These are phyloP conservation scores for Leccinum disarticulatum DNA, from an alignment of 768 basidiomycete species.

Conservation along the genomic window DNA sequence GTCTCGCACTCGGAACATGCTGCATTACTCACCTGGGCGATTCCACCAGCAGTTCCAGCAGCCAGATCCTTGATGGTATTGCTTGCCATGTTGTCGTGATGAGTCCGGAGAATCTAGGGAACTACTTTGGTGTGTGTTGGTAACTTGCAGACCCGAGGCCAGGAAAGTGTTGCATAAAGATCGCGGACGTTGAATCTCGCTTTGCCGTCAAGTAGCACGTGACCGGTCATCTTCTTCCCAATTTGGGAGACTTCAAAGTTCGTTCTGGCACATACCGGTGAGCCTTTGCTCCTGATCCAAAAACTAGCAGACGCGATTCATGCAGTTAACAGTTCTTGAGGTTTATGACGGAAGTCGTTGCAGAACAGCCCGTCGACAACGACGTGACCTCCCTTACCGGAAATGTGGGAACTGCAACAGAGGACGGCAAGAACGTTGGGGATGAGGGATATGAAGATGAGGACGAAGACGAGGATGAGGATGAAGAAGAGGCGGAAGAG, in stretches of 20 bases:
- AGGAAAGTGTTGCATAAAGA: constrained; percentile 9
- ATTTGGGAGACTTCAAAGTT: constrained; percentile 10
- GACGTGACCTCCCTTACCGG: not conserved
- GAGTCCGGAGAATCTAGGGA: not conserved
- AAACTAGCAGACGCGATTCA: constrained; percentile 8
- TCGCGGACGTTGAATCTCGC: constrained; percentile 23
- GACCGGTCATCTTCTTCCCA: constrained; percentile 4
- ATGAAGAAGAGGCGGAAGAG: constrained; percentile 64
- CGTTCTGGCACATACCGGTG: constrained; percentile 11
- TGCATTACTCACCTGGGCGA: constrained; percentile 63
- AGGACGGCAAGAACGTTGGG: constrained; percentile 38
- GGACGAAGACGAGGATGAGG: constrained; percentile 58
- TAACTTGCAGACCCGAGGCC: not conserved
- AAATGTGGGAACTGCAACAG: constrained; percentile 3
- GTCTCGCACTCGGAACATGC: not conserved
- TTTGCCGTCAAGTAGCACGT: constrained; percentile 10
- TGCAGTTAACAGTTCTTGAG: constrained; percentile 3
- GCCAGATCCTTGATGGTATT: constrained; percentile 85
- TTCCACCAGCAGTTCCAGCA: constrained; percentile 89
- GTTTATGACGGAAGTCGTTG: constrained; percentile 15
- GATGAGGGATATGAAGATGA: constrained; percentile 47
- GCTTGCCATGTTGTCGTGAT: constrained; percentile 25
- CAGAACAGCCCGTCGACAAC: constrained; percentile 6
- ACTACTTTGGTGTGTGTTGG: not conserved
- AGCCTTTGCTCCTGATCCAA: constrained; percentile 7